A percentile compares a stretch with the other conserved stretches of the same genome.
Conservation (phyloP, 768 basidiomycete species). For the Megacollybia marginata region DNA sequence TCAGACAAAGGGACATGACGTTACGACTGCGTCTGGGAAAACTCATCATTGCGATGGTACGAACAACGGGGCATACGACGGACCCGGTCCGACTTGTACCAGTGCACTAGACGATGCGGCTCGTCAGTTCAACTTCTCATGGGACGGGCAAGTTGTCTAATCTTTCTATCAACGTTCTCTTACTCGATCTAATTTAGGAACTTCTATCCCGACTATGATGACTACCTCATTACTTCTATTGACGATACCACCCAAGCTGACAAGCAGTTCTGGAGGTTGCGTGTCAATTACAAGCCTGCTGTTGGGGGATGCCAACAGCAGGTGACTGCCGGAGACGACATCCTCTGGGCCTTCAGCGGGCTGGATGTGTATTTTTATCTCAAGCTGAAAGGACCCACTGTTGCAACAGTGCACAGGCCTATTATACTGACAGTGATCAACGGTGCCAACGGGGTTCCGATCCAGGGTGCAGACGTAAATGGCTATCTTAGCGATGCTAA, state of each 20-base stretch:
- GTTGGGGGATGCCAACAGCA: constrained; percentile 36
- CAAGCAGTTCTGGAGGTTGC: constrained; percentile 30
- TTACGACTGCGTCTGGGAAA: constrained; percentile 29
- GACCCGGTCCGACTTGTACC: constrained; percentile 35
- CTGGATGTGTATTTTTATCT: constrained; percentile 26
- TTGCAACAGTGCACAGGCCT: constrained; percentile 14
- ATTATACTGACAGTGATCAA: constrained; percentile 28
- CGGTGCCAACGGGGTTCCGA: constrained; percentile 22
- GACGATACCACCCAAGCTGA: constrained; percentile 17
- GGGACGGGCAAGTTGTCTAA: constrained; percentile 27
- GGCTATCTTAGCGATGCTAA: constrained; percentile 12
- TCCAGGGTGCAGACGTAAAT: constrained; percentile 26
- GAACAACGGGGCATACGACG: constrained; percentile 21
- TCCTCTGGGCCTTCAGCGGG: constrained; percentile 32
- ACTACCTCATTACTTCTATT: constrained; percentile 35
- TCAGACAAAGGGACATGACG: constrained; percentile 31
- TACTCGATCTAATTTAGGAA: constrained; percentile 15
- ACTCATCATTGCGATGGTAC: constrained; percentile 38
- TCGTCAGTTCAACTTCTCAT: constrained; percentile 21
- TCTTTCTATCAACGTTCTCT: not conserved
- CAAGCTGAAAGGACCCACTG: constrained; percentile 24
- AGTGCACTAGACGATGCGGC: constrained; percentile 38
- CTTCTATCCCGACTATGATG: constrained; percentile 29
- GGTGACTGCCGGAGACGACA: constrained; percentile 19
- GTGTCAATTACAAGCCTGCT: constrained; percentile 24